phyloP scores from a whole-genome alignment of 1,284 basidiomycete genomes.

The Sanghuangporus baumii region DNA sequence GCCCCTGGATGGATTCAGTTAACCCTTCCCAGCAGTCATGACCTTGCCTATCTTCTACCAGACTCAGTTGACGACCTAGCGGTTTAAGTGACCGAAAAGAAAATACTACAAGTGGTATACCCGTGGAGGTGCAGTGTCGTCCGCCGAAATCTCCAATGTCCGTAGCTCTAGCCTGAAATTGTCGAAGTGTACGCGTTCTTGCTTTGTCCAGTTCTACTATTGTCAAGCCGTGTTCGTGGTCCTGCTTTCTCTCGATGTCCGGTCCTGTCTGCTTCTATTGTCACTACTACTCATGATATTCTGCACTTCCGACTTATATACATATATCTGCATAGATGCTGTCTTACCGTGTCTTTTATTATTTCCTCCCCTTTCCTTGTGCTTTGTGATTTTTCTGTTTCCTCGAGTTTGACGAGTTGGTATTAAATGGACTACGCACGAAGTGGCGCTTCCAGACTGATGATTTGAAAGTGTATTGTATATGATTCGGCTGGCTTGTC shows the following conservation, averaged over 20 bases:
- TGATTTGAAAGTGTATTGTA: not conserved
- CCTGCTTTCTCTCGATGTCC: not conserved
- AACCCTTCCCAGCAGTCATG: too few relatives aligned
- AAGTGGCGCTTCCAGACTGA: not conserved
- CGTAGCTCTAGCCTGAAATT: not conserved
- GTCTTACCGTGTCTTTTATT: not conserved
- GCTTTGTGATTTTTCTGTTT: not conserved
- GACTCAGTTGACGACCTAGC: not conserved
- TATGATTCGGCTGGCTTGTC: not conserved
- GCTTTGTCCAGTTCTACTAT: not conserved
- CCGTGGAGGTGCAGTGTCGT: not conserved
- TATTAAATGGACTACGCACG: not conserved
- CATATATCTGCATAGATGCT: not conserved
- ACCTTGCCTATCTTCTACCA: too few relatives aligned
- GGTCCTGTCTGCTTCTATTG: not conserved
- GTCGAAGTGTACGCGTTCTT: not conserved
- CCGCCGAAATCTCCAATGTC: not conserved
- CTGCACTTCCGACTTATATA: not conserved
- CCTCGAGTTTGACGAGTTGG: not conserved
- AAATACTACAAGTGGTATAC: not conserved
- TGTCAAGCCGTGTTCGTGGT: not conserved
- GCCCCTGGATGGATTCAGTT: too few relatives aligned
- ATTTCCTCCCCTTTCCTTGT: not conserved
- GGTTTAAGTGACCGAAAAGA: not conserved
- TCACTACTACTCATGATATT: not conserved